Evolutionary conservation across 2,329 filamentous ascomycete species (phyloP).

Genomic region (Trichoderma sp.): DNA sequence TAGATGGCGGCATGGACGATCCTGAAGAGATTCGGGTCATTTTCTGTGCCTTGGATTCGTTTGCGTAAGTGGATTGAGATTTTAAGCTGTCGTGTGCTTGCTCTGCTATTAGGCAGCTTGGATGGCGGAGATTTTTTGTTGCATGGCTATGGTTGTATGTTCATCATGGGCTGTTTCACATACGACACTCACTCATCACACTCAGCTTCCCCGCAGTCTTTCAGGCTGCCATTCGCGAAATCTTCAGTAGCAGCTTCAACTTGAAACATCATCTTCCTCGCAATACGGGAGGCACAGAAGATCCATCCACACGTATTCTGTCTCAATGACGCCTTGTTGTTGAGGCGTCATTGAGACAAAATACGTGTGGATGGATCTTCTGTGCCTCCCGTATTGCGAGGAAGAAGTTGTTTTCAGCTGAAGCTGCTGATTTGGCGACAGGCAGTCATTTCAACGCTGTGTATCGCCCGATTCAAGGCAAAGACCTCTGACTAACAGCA

Average conservation of each 20-base stretch:
- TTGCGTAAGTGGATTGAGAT: slow-evolving; percentile 64
- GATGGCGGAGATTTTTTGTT: background rate
- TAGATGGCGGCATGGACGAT: slow-evolving; percentile 69
- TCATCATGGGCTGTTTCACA: background rate
- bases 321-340: background rate
- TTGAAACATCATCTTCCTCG: background rate
- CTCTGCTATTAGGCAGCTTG: background rate
- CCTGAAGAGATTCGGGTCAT: slow-evolving; percentile 80
- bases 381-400: no score
- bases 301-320: background rate
- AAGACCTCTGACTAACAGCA: background rate
- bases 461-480: background rate
- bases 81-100: background rate
- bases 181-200: background rate
- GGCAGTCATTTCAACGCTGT: no score
- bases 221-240: background rate
- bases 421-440: no score
- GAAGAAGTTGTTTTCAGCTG: no score
- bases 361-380: no score
- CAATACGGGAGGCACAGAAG: background rate
- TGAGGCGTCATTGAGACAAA: no score
- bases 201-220: background rate
- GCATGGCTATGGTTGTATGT: background rate
- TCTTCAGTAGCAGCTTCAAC: background rate
- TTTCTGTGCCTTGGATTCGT: slow-evolving; percentile 83